Evolutionary conservation across 345 rosid species (phyloP).

Genomic region (Citrus medica): DNA sequence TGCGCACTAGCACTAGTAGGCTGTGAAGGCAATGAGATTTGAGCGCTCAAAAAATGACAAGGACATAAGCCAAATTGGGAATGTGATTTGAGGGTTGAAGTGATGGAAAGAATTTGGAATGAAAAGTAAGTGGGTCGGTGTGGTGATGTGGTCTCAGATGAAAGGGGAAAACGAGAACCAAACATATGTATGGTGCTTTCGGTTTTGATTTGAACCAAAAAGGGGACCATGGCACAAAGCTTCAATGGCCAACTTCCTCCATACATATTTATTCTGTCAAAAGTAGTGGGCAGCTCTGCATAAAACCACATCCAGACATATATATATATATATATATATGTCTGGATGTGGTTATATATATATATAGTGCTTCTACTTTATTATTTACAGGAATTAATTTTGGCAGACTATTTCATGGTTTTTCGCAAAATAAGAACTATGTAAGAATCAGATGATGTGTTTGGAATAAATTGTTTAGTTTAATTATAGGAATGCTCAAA

Average conservation of each 20-base stretch:
- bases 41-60: not conserved
- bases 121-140: constrained; percentile 13
- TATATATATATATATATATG: too few species aligned
- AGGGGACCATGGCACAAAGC: constrained; percentile 1
- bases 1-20: not conserved
- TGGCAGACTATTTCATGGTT: not conserved
- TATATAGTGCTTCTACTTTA: not conserved
- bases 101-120: not conserved
- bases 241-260: not conserved
- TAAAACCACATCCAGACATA: not conserved
- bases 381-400: not conserved
- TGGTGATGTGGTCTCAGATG: not conserved
- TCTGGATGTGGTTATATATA: too few species aligned
- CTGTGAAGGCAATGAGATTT: not conserved
- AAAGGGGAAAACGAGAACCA: not conserved
- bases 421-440: not conserved
- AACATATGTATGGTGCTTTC: not conserved
- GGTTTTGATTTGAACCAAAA: not conserved
- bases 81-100: not conserved
- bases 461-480: too few species aligned
- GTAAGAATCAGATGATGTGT: too few species aligned
- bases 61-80: not conserved
- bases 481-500: too few species aligned
- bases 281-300: not conserved
- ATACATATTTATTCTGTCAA: constrained; percentile 1